phyloP scores from a whole-genome alignment of 2,329 filamentous ascomycete species.

The Bipolaris bicolor region DNA sequence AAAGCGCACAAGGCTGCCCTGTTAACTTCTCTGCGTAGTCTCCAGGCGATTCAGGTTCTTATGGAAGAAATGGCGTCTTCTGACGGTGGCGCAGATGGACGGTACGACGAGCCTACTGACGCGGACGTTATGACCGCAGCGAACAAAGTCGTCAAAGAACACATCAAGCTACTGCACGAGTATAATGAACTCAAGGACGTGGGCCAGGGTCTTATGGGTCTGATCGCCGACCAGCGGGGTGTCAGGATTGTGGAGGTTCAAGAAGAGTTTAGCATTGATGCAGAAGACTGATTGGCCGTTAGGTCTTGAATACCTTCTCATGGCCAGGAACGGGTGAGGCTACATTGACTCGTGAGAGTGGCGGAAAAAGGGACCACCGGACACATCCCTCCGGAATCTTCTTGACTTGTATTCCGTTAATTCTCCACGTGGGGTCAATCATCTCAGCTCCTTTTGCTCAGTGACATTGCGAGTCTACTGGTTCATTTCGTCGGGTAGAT shows the following conservation, averaged over 20 bases:
- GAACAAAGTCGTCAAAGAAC: slow-evolving; percentile 62
- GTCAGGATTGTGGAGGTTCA: slow-evolving; percentile 59
- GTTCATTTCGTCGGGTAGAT: background rate
- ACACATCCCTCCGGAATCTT: slow-evolving; percentile 4
- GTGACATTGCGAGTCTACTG: background rate
- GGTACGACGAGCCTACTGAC: slow-evolving; percentile 35
- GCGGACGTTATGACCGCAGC: slow-evolving; percentile 51
- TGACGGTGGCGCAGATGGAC: slow-evolving; percentile 16
- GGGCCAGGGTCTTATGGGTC: slow-evolving; percentile 67
- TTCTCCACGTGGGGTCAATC: background rate
- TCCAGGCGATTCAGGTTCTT: slow-evolving; percentile 45
- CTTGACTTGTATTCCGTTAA: background rate
- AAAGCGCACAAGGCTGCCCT: slow-evolving; percentile 51
- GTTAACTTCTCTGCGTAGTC: slow-evolving; percentile 36
- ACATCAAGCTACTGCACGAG: slow-evolving; percentile 69
- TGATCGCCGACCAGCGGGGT: slow-evolving; percentile 70
- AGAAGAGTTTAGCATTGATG: slow-evolving; percentile 55
- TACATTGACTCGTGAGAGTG: background rate
- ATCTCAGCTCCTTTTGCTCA: background rate
- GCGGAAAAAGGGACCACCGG: background rate
- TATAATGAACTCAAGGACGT: slow-evolving; percentile 77
- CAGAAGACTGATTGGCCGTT: slow-evolving; percentile 47
- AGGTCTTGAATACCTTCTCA: background rate
- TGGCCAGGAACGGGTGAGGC: background rate
- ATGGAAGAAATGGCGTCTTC: slow-evolving; percentile 37